Evolutionary conservation across 2,329 filamentous ascomycete species (phyloP), one percentile per base, ranked within the genome.

Genomic region (Neonectria hederae): DNA sequence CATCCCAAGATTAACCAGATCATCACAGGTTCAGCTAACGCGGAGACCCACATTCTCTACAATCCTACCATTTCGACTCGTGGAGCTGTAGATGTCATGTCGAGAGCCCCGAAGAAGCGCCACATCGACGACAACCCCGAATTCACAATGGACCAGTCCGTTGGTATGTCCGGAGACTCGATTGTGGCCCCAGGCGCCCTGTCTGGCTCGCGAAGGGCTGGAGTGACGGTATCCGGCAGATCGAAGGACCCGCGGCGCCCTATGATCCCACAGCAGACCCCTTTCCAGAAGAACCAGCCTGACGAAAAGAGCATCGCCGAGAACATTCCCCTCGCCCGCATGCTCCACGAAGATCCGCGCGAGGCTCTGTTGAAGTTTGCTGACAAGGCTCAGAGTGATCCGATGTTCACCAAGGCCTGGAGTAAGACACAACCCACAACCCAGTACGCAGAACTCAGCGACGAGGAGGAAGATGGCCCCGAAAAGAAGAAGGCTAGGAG

Each of bases 1-100:
- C 95, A 99, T 75, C 86, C 92, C 21, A 97, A 94, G 78, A 89
- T 99, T 75, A 98, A 99, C 77, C 96, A 99, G 76, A 97, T 99
- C 74, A 80, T 98, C 68, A 97, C 95, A 9, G 95, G 94, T 63
- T 97, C 95, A 49, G 93, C 93, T 56, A 97, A 97, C 75, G 90
- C 90, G 61, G 92, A 97, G 78, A 94, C 92, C 0, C 95, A 94
- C 74, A 87, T 98, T 45, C 89, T 99, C 52, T 99, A 96, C 82
- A 95, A 92, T 75, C 96, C 96, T 2, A 87, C 84, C n/a, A 90
- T 89, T 71, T 99, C 96, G 22, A 86, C 78, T 13, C 90, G 89
- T 65, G 96, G 96, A 63, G 96, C 94, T 4, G 90, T 94, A 59
- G 89, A 93, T 65, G 92, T 98, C 69, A 94, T 99, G 89, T 94